Evolutionary conservation across 2,329 filamentous ascomycete species (phyloP).

Genomic region (Talaromyces piceae): DNA sequence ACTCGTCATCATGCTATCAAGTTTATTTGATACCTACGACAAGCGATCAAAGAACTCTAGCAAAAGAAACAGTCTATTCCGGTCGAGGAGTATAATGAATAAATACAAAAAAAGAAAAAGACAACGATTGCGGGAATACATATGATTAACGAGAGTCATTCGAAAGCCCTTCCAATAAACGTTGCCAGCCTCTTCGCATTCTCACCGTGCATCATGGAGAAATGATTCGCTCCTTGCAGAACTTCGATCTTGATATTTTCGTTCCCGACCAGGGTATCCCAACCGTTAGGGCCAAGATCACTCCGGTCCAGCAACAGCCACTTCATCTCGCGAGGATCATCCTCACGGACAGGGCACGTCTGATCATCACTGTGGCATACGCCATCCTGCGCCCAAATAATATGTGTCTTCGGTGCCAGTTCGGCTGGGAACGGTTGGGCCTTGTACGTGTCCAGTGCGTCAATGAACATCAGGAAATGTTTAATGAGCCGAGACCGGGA

Average conservation of each 20-base stretch:
- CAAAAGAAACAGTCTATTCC: not conserved
- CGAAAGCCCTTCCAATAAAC: not conserved
- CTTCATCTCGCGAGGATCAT: constrained; percentile 3
- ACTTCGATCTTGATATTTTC: not conserved
- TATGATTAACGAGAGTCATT: not conserved
- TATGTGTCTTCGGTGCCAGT: not conserved
- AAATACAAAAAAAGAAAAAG: not conserved
- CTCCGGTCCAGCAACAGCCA: not conserved
- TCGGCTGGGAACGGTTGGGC: not conserved
- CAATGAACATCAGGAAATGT: constrained; percentile 42
- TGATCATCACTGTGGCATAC: constrained; percentile 2
- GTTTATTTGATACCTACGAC: too few species aligned
- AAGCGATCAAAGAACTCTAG: not conserved
- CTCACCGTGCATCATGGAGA: constrained; percentile 2
- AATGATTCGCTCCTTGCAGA: constrained; percentile 2
- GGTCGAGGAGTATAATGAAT: not conserved
- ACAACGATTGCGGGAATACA: not conserved
- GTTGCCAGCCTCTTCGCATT: not conserved
- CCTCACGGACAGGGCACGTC: not conserved
- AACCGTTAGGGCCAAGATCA: not conserved
- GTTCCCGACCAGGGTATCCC: not conserved
- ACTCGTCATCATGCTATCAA: not conserved
- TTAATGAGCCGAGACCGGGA: constrained; percentile 21
- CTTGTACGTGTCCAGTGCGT: not conserved
- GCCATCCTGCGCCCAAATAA: not conserved